Evolutionary conservation across 495 filamentous ascomycete genomes (phyloP), one percentile per base, ranked within the genome.

Genomic region (Trichoderma orchidacearum): DNA sequence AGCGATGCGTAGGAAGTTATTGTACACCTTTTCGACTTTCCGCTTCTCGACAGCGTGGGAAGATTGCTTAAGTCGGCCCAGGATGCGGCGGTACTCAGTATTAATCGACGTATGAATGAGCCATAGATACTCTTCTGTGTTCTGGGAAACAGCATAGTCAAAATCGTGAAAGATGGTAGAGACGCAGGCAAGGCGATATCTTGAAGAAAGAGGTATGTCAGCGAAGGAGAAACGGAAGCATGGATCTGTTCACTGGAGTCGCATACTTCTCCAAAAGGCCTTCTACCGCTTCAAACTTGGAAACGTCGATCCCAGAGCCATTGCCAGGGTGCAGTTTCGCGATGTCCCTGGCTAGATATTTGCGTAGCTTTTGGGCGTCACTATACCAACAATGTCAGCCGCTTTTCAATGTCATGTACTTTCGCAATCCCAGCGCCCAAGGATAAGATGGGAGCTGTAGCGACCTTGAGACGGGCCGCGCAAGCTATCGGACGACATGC

Each of bases 1-100:
- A 56, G 86, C 84, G 3, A 81, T 84, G 69, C 91, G 95, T 62
- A 97, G 82, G 65, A 92, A 97, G 56, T 79, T 78, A 31, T 83
- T 68, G 66, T 92, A 98, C 57, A 81, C 77, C 70, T 85, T 89
- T 63, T 86, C 82, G 11, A 88, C 70, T 66, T 92, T 95, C 27
- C 91, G 82, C 59, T 77, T 76, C 63, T 90, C 83, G 3, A 94
- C 89, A 27, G 82, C 80, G 57, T 83, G 77, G 63, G 81, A 84
- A 36, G 64, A 59, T 15, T 61, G 62, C 53, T 67, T 65, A 51
- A 79, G 71, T 31, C 68, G 68, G 32, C 65, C 65, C 56, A 82
- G 63, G 18, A 72, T 70, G 64, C 84, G 87, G 61, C 86, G 80
- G 69, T 89, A 96, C 59, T 80, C 77, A 61, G 70, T 79, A 64